Base-by-base conservation (phyloP, 495 filamentous ascomycete genomes). In the Astrocystis sublimbata region DNA sequence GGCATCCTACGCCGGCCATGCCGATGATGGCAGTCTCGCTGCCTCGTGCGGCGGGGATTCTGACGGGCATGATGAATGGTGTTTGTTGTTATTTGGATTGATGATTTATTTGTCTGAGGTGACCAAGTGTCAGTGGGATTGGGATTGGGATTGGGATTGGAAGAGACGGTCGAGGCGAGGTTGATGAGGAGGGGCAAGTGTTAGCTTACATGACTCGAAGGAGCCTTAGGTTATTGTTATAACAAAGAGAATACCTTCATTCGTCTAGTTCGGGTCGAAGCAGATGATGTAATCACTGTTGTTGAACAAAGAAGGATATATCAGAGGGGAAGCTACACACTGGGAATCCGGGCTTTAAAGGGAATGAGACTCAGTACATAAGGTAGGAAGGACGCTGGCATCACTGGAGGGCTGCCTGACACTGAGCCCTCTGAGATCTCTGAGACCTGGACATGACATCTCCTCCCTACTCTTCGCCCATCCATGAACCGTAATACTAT, bases 21-120 rank as follows among this genome's bases (percentile, higher is more conserved):
- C 75, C 74, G 65, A 78, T 77, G 65, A 66, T 72, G 61, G 79
- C 67, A 41, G 76, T 63, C 68, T 81, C 79, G 30, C 68, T 71
- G 10, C 66, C 52, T 52, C 66, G 64, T 58, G 78, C 73, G 42
- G 63, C 71, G 67, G 79, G 78, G 61, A 82, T 72, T 61, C 78
- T 74, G 73, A 79, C 68, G 45, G 76, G 75, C 79, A 82, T 53
- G 61, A 53, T 40, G 12, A 15, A 17, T 47, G 41, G 49, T 19
- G 42, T 49, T 54, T 58, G 50, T 28, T 52, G 61, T 42, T 57
- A 15, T 15, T 35, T 53, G 24, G 54, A 58, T 59, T 62, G 58
- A 52, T 52, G 59, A 58, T 65, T 62, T n/a, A 52, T 58, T 62
- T n/a, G 58, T 58, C 63, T 65, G 17, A 28, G 28, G 21, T 9